phyloP scores from a whole-genome alignment of 257 asterid species.

The Solanum stenotomum region DNA sequence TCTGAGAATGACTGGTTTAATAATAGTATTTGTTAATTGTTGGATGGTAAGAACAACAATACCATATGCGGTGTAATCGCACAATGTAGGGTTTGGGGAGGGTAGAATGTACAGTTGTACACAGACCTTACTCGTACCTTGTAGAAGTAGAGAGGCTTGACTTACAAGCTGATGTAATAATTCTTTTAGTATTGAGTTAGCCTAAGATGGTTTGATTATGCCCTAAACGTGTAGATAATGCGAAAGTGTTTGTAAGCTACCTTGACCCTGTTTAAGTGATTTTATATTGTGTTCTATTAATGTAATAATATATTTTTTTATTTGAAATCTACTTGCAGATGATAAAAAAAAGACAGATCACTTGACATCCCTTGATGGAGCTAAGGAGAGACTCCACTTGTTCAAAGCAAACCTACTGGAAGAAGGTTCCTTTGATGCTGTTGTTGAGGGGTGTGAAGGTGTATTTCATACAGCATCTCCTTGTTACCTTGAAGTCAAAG shows the following conservation, averaged over 20 bases:
- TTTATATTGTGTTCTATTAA: neutral
- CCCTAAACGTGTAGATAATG: neutral
- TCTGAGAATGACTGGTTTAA: neutral
- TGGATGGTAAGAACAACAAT: neutral
- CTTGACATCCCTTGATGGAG: constrained; percentile 75
- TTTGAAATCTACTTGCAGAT: constrained; percentile 25
- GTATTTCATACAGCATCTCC: constrained; percentile 93
- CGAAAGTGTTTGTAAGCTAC: neutral
- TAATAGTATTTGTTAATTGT: neutral
- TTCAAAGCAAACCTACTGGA: constrained; percentile 64
- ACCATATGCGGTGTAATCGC: neutral
- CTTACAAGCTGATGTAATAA: neutral
- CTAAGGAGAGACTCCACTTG: constrained; percentile 77
- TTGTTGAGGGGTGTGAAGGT: constrained; percentile 72
- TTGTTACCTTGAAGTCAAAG: constrained; percentile 33
- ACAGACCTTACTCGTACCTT: neutral
- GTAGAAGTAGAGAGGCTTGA: neutral
- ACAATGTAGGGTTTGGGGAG: neutral
- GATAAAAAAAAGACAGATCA: constrained; percentile 65
- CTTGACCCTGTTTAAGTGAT: neutral
- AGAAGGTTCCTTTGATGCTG: constrained; percentile 73
- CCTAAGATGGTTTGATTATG: neutral
- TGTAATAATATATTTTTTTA: neutral
- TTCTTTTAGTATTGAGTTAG: neutral
- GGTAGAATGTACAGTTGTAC: neutral